Conservation (phyloP, 2,329 filamentous ascomycete species). For the Didymosphaeria variabile region DNA sequence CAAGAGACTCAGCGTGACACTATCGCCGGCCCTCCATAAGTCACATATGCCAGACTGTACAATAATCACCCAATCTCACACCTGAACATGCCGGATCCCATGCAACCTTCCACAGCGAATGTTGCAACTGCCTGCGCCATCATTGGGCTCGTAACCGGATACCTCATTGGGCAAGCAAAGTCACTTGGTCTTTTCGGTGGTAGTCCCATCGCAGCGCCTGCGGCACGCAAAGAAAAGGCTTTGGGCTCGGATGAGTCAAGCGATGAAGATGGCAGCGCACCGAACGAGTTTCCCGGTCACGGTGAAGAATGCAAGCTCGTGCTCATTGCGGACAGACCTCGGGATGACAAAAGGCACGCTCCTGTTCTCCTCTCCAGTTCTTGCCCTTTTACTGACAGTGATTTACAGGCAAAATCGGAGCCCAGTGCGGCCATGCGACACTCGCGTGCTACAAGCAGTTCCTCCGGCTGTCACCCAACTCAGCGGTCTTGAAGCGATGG, state of each 20-base stretch:
- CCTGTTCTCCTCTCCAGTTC: background rate
- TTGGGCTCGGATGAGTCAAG: slow-evolving; percentile 39
- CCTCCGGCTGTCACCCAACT: slow-evolving; percentile 62
- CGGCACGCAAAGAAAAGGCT: slow-evolving; percentile 23
- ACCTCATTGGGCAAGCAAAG: slow-evolving; percentile 72
- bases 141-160: slow-evolving; percentile 77
- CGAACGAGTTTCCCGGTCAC: slow-evolving; percentile 56
- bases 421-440: slow-evolving; percentile 94
- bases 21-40: no score
- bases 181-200: slow-evolving; percentile 76
- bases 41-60: background rate
- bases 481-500: slow-evolving; percentile 80
- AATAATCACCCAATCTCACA: background rate
- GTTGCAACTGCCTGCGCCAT: slow-evolving; percentile 78
- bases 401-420: slow-evolving; percentile 87
- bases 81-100: slow-evolving; percentile 44
- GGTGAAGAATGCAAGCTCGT: slow-evolving; percentile 94
- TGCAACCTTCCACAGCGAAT: slow-evolving; percentile 63
- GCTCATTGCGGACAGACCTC: slow-evolving; percentile 85
- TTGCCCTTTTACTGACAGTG: slow-evolving; percentile 12
- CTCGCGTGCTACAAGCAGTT: slow-evolving; percentile 95
- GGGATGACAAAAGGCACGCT: slow-evolving; percentile 93
- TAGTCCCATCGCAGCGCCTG: slow-evolving; percentile 51
- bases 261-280: slow-evolving; percentile 45
- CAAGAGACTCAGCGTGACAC: no score